These are phyloP conservation scores for Fragosphaeria purpurea DNA, from an alignment of 2,329 filamentous ascomycete genomes.

Conservation along the genomic window DNA sequence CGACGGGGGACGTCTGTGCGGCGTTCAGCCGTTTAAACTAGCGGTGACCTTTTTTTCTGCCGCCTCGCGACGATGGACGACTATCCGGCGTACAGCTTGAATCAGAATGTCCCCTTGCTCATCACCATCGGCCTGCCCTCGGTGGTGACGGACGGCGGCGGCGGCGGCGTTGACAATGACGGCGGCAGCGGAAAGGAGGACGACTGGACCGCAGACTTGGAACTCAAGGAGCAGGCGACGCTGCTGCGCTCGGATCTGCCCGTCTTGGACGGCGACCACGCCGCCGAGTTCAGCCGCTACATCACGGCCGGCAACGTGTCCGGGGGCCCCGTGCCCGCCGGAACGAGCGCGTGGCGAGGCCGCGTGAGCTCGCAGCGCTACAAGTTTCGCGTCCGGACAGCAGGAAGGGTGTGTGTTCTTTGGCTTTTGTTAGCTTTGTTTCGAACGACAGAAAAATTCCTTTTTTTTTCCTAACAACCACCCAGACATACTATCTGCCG, in stretches of 20 bases:
- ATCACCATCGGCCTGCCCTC: slow-evolving; percentile 64
- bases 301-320: slow-evolving; percentile 58
- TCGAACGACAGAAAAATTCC: too few species aligned
- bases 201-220: slow-evolving; percentile 33
- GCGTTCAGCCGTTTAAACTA: too few species aligned
- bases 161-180: too few species aligned
- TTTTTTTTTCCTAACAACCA: too few species aligned
- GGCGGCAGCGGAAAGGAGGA: slow-evolving; percentile 11
- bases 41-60: too few species aligned
- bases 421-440: background rate
- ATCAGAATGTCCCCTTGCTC: slow-evolving; percentile 78
- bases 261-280: slow-evolving; percentile 53
- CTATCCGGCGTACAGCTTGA: slow-evolving; percentile 68
- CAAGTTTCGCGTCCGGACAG: slow-evolving; percentile 59
- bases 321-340: slow-evolving; percentile 23
- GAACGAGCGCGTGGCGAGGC: slow-evolving; percentile 49
- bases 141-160: slow-evolving; percentile 20
- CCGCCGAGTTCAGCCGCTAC: slow-evolving; percentile 53
- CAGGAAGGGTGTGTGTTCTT: slow-evolving; percentile 64
- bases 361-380: slow-evolving; percentile 41
- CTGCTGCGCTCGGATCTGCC: slow-evolving; percentile 63
- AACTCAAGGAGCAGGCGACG: slow-evolving; percentile 47
- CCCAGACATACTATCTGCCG: slow-evolving; percentile 45
- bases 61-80: slow-evolving; percentile 52
- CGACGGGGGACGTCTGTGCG: background rate